Percentiles rank a stretch among this genome's conserved stretches.
Conservation (phyloP, 1,284 basidiomycete species). For the Phylloboletellus chloephorus region DNA sequence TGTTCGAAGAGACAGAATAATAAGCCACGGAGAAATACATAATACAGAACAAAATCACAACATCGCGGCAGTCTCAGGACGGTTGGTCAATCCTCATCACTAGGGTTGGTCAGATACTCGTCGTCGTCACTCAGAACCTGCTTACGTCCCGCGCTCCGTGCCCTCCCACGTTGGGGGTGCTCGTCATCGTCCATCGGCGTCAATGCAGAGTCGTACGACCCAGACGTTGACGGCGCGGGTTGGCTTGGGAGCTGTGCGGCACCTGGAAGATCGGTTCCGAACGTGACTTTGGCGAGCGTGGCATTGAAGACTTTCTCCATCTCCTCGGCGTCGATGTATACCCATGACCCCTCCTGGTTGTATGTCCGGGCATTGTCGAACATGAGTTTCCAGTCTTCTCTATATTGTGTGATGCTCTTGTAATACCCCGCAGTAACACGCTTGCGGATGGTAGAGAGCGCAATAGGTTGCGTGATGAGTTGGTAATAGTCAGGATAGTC, state of each 20-base stretch:
- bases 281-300: slow-evolving; percentile 53
- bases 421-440: slow-evolving; percentile 70
- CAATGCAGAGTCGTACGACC: slow-evolving; percentile 60
- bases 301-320: slow-evolving; percentile 83
- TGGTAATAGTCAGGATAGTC: slow-evolving; percentile 92
- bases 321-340: slow-evolving; percentile 89
- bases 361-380: slow-evolving; percentile 91
- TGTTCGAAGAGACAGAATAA: slow-evolving; percentile 3
- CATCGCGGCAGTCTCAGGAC: neutral
- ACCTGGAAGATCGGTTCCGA: slow-evolving; percentile 68
- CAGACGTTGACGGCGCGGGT: slow-evolving; percentile 39
- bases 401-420: slow-evolving; percentile 71
- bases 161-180: slow-evolving; percentile 46
- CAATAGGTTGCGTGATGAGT: slow-evolving; percentile 75
- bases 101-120: slow-evolving; percentile 58
- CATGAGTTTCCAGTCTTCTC: slow-evolving; percentile 84
- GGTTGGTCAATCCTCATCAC: slow-evolving; percentile 56
- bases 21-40: slow-evolving; percentile 7
- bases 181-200: slow-evolving; percentile 77
- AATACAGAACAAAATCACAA: slow-evolving; percentile 14
- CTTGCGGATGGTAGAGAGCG: slow-evolving; percentile 84
- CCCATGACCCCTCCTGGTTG: slow-evolving; percentile 86
- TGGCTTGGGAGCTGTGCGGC: slow-evolving; percentile 42
- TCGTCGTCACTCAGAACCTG: slow-evolving; percentile 76
- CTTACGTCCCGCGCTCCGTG: slow-evolving; percentile 53